Evolutionary conservation across 257 asterid species (phyloP).

Genomic region (Mentha longifolia): DNA sequence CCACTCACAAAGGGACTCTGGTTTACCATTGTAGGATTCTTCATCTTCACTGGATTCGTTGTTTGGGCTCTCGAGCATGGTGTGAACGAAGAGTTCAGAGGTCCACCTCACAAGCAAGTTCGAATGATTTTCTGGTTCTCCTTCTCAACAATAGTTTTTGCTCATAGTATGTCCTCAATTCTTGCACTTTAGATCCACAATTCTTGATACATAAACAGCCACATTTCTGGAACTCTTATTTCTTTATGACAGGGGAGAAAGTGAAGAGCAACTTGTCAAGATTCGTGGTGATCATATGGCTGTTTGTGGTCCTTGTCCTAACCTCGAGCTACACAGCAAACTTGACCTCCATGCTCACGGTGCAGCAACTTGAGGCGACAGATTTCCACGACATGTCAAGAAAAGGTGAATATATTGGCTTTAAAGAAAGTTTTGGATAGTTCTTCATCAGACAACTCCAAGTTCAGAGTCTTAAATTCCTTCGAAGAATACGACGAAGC

Average conservation of each 20-base stretch:
- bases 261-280: conserved; percentile 55
- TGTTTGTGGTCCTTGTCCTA: conserved; percentile 58
- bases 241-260: conserved; percentile 55
- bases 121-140: conserved; percentile 61
- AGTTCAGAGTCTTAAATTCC: conserved; percentile 37
- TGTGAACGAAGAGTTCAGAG: conserved; percentile 49
- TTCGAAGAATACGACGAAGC: conserved; percentile 48
- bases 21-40: conserved; percentile 51
- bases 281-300: conserved; percentile 59
- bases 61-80: conserved; percentile 66
- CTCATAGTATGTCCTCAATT: conserved; percentile 47
- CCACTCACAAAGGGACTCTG: conserved; percentile 51
- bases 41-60: conserved; percentile 50
- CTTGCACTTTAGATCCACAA: neutral
- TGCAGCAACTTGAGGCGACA: conserved; percentile 49
- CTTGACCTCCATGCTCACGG: conserved; percentile 65
- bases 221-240: neutral
- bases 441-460: conserved; percentile 29
- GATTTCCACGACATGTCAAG: conserved; percentile 34
- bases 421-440: conserved; percentile 42
- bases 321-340: conserved; percentile 64
- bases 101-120: conserved; percentile 49
- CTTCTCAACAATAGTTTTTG: conserved; percentile 58
- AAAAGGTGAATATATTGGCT: conserved; percentile 47
- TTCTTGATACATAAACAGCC: neutral